Percentiles rank a stretch among this genome's conserved stretches.
These are phyloP conservation scores for Xylaria hypoxylon DNA, from an alignment of 2,329 filamentous ascomycete genomes.

Conservation along the genomic window DNA sequence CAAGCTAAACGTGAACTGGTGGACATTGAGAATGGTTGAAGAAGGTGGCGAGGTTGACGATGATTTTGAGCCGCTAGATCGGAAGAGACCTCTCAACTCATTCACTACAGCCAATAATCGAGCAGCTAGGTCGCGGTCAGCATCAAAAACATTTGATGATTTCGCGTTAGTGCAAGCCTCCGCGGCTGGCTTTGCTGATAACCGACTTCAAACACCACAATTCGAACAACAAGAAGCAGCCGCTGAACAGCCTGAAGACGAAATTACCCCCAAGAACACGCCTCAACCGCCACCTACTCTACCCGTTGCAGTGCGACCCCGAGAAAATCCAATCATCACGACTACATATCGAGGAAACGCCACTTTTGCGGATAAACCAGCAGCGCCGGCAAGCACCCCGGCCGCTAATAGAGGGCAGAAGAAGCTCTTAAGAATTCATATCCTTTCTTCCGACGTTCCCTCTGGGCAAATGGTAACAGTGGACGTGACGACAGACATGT, in stretches of 20 bases:
- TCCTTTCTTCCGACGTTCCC: conserved; percentile 74
- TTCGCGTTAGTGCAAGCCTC: conserved; percentile 83
- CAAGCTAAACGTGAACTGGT: conserved; percentile 83
- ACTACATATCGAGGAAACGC: conserved; percentile 68
- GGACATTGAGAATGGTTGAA: conserved; percentile 85
- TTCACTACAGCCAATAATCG: conserved; percentile 86
- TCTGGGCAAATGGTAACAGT: conserved; percentile 80
- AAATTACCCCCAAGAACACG: conserved; percentile 61
- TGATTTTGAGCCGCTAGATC: conserved; percentile 82
- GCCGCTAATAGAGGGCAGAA: conserved; percentile 70
- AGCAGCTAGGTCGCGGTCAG: conserved; percentile 70
- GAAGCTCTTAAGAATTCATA: conserved; percentile 78
- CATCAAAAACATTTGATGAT: conserved; percentile 83
- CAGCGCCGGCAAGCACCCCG: conserved; percentile 57
- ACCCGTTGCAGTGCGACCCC: conserved; percentile 52
- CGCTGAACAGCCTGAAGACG: conserved; percentile 54
- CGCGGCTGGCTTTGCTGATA: conserved; percentile 74
- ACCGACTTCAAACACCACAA: conserved; percentile 75
- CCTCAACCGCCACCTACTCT: conserved; percentile 57
- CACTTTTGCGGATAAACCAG: conserved; percentile 67
- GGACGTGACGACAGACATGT: conserved; percentile 84
- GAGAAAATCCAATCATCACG: conserved; percentile 70
- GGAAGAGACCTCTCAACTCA: conserved; percentile 78
- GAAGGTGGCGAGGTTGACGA: conserved; percentile 87
- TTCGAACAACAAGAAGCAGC: conserved; percentile 67